Conservation (phyloP, 1,139 yeast genomes). For the Arxiozyma bovina region DNA sequence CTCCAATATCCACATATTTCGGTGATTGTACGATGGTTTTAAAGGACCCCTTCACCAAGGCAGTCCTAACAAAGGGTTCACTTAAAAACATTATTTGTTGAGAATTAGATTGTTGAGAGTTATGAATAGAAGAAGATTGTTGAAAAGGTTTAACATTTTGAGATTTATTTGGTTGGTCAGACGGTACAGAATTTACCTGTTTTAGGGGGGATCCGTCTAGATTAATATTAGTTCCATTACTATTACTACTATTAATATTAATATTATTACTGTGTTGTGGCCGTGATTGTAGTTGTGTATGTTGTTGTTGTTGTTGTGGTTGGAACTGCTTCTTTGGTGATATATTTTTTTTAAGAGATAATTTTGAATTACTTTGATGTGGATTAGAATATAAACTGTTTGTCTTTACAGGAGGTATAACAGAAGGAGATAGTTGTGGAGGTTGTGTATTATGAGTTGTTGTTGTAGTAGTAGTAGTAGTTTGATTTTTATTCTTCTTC, state of each 20-base stretch:
- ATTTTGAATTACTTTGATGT: conserved; percentile 31
- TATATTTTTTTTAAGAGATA: conserved; percentile 32
- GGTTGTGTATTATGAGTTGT: neutral
- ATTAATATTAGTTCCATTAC: conserved; percentile 7
- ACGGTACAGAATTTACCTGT: conserved; percentile 3
- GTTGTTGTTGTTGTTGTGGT: conserved; percentile 9
- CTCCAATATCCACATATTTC: conserved; percentile 85
- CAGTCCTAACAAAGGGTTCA: conserved; percentile 90
- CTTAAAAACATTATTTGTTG: conserved; percentile 49
- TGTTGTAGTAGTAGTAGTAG: neutral
- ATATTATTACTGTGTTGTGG: too few relatives aligned
- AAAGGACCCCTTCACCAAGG: conserved; percentile 94
- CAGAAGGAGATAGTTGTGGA: conserved; percentile 11
- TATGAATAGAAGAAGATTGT: conserved; percentile 1
- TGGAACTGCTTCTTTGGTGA: conserved; percentile 27
- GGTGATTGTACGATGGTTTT: conserved; percentile 93
- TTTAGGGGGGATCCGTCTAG: neutral
- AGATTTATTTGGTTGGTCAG: conserved; percentile 5
- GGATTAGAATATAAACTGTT: conserved; percentile 27
- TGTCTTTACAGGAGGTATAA: conserved; percentile 1
- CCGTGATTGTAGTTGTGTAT: too few relatives aligned
- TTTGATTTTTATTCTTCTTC: conserved; percentile 32
- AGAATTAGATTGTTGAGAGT: conserved; percentile 15
- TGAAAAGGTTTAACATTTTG: conserved; percentile 3
- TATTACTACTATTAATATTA: conserved; percentile 13